Evolutionary conservation across 768 basidiomycete species (phyloP), one percentile per base, ranked within the genome.

Genomic region (Mycena capillaripes): DNA sequence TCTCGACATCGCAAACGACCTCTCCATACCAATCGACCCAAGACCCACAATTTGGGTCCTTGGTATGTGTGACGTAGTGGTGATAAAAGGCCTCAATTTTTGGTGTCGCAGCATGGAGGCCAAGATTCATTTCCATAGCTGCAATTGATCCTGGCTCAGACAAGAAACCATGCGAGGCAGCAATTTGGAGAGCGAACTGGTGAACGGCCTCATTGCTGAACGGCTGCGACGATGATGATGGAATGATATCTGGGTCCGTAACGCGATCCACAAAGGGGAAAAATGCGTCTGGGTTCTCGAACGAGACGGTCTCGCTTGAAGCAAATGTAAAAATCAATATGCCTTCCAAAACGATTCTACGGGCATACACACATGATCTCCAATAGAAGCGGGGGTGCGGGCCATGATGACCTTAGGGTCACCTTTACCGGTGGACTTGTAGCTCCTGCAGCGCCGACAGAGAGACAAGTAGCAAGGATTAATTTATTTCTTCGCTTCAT

Each of bases 11-110:
- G 77, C 95, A 96, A 1, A 93, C 87, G 30, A 90, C 85, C 58
- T 88, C 80, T 2, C 95, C 94, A 77, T 95, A 93, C 95, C 93
- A 95, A 66, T 94, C 94, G 14, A 94, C 92, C 95, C 92, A 96
- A 16, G 92, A 92, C 2, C 87, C 90, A 76, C 92, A 93, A 7
- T 81, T 77, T 10, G 78, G 79, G 14, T 78, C 81, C 40, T 76
- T 75, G 40, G 82, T 78, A 63, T 82, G 78, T 74, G 84, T 79
- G 59, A 80, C 75, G 75, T 96, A 97, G 78, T 91, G 90, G 61
- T 92, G 88, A 78, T 93, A 95, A 78, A 92, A 94, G 0, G 97
- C 96, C 69, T 95, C 91, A 30, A 98, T 88, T 76, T 91, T 92
- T 0, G 97, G 96, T 0, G 90, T 90, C 9, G 92, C 88, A 3